Evolutionary conservation across 2,329 filamentous ascomycete species (phyloP), one percentile per base, ranked within the genome.

Genomic region (Colletotrichum godetiae): DNA sequence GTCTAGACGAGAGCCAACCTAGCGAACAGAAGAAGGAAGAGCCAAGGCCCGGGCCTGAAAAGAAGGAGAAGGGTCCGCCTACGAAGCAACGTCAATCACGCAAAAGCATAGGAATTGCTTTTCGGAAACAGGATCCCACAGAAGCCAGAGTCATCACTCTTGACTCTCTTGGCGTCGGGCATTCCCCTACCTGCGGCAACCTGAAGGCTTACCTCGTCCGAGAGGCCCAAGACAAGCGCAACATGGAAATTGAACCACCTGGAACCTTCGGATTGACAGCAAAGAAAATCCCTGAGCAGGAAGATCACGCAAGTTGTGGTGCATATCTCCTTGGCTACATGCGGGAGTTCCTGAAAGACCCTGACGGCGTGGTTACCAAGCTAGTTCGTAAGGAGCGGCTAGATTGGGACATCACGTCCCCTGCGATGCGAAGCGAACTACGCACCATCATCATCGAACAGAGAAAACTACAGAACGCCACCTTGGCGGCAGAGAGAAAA

Each of bases 221-320:
- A 60, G 97, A 98, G 83, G 92, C 93, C 4, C 86, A 87, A 76
- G 87, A 89, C 83, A 85, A 97, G 78, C 88, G 86, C 72, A 77
- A 82, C 37, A 77, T 86, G 72, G 78, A 85, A 49, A 79, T 89
- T 57, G 76, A 81, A 33, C 46, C 81, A 65, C 79, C 82, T 15
- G 42, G 76, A 52, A 78, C 81, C 3, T 78, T 85, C 35, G 86
- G 86, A 4, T 91, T 94, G 86, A 95, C 91, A 52, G 94, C 94
- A 5, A 93, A 90, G 73, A 87, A 88, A 8, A 92, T 98, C 15
- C 96, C 97, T 0, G 84, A 89, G 74, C 97, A 99, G 81, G 84
- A 90, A 61, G 98, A 99, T 79, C 93, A 89, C 77, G 95, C 90
- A 74, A 97, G 99, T 80, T 99, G 97, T 78, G 97, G 97, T 10